Evolutionary conservation across 768 basidiomycete species (phyloP), one percentile per base, ranked within the genome.

Genomic region (Suillus discolor): DNA sequence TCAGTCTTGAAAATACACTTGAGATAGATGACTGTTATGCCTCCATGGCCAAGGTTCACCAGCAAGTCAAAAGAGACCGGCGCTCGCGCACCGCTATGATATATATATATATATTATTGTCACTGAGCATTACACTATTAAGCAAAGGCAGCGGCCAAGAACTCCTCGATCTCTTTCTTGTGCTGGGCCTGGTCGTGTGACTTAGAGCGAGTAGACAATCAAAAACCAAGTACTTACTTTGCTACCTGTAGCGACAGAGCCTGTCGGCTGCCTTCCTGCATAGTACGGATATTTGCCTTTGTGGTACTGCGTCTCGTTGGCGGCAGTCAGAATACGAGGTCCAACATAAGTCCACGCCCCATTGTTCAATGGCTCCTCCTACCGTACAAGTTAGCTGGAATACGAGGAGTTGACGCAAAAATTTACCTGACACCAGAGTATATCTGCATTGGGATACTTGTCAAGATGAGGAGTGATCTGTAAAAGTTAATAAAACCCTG

Each of bases 291-390:
- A 93, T 79, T 96, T 96, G 75, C 88, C 88, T 79, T 88, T 88
- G 81, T 99, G 97, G 79, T 97, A 85, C 76, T 92, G 82, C 6
- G 96, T 97, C 80, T 93, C 84, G 71, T 90, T 89, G 57, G 92
- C 90, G n/a, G 97, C 95, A 54, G 97, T 99, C 77, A 92, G 89
- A 73, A 99, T 89, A 63, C 96, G 89, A 55, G 96, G 93, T 31
- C 93, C 96, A 66, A 97, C 89, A 74, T 99, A 97, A 49, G 91
- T 93, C 97, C 97, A 99, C 2, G 94, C 89, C 70, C 97, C 97
- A 72, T 95, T 96, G 83, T 99, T 99, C 70, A 99, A 80, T 18
- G 97, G 97, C 78, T 98, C 95, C 80, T 97, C 96, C 85, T 89
- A 73, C 60, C 31, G 71, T 42, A 41, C 41, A 5, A 12, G 45